Conservation (phyloP, 2,329 filamentous ascomycete species). For the Apiospora saccharicola region DNA sequence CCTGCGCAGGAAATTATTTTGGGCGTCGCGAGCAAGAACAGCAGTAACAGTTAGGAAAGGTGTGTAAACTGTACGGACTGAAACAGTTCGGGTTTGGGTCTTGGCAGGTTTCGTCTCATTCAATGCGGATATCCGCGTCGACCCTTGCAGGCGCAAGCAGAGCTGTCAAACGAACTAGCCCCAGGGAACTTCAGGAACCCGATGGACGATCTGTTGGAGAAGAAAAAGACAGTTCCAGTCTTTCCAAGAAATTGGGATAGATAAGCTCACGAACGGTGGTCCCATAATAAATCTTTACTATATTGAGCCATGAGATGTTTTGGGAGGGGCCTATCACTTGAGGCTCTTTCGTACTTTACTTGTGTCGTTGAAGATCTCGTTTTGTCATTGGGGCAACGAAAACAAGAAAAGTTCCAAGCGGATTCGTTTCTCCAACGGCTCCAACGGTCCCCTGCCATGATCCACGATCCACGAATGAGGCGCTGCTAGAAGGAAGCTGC, state of each 20-base stretch:
- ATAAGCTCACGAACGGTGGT: slow-evolving; percentile 3
- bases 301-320: slow-evolving; percentile 4
- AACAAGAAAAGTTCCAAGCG: neutral
- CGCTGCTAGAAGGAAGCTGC: slow-evolving; percentile 10
- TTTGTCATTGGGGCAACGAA: neutral
- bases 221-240: neutral
- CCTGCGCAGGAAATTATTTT: neutral
- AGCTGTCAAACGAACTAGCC: slow-evolving; percentile 15
- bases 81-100: slow-evolving; percentile 38
- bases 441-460: neutral
- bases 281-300: neutral
- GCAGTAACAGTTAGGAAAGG: neutral
- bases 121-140: slow-evolving; percentile 12
- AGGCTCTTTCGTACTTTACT: neutral
- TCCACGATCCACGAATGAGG: slow-evolving; percentile 8
- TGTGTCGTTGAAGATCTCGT: neutral
- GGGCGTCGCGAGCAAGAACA: neutral
- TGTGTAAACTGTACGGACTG: slow-evolving; percentile 27
- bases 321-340: neutral
- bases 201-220: slow-evolving; percentile 3
- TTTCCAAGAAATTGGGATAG: neutral
- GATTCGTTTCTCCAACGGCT: neutral
- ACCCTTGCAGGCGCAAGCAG: neutral
- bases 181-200: slow-evolving; percentile 16
- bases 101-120: slow-evolving; percentile 36